phyloP scores from a whole-genome alignment of 306 rosid species.

The Astragalus membranaceus region DNA sequence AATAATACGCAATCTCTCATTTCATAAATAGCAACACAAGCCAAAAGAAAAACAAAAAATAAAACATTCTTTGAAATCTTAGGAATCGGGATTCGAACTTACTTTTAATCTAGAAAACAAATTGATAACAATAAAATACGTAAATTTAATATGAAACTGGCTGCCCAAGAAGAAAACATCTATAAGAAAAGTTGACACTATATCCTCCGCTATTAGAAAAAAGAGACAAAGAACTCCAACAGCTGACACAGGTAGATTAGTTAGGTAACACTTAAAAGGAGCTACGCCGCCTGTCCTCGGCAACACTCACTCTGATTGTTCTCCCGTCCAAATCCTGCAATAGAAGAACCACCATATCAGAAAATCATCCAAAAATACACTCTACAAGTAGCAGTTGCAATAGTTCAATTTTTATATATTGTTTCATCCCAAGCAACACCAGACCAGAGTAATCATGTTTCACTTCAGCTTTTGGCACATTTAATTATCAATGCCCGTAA shows the following conservation, averaged over 20 bases:
- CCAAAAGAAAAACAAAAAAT: not conserved
- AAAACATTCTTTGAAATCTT: not conserved
- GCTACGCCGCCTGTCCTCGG: slow-evolving; percentile 74
- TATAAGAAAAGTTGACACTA: slow-evolving; percentile 19
- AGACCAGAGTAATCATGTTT: not conserved
- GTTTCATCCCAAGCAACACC: not conserved
- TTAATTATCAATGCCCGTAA: slow-evolving; percentile 3
- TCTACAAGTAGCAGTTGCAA: not conserved
- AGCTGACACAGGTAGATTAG: slow-evolving; percentile 17
- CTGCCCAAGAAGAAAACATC: slow-evolving; percentile 10
- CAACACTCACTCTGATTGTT: slow-evolving; percentile 80
- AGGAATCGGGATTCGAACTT: slow-evolving; percentile 14
- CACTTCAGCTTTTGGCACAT: slow-evolving; percentile 4
- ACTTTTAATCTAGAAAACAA: slow-evolving; percentile 11
- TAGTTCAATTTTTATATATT: not conserved
- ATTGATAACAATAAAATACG: not conserved
- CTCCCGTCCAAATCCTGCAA: slow-evolving; percentile 89
- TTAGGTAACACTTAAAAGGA: slow-evolving; percentile 33
- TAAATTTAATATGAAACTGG: slow-evolving; percentile 24
- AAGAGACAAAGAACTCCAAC: slow-evolving; percentile 6
- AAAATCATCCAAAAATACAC: not conserved
- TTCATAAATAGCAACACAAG: slow-evolving; percentile 8
- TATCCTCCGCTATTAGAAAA: slow-evolving; percentile 33
- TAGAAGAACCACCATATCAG: slow-evolving; percentile 17
- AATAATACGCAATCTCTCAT: not conserved